Base-by-base conservation (phyloP, 768 basidiomycete species). In the Boletellus ananas region DNA sequence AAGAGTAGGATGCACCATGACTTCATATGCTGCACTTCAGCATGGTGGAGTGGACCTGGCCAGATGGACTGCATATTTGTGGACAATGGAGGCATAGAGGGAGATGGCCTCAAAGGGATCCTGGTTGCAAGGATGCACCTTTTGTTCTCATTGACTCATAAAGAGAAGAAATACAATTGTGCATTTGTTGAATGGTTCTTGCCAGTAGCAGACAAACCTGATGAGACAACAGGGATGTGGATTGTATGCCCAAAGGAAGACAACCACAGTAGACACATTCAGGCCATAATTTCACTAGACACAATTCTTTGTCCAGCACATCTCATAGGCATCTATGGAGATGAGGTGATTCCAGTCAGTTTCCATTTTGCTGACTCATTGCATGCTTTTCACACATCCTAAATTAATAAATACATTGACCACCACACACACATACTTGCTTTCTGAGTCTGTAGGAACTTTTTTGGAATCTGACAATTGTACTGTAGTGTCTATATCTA, bases 401-500 rank as follows among this genome's bases (percentile, higher is more conserved):
- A 66, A 53, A 54, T 71, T 0, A 72, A 69, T 36, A 68, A 61
- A 34, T 70, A 58, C 39, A 59, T 57, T 20, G 68, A 71, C 42
- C 58, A 70, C 38, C 70, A 71, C 40, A 17, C 36, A 23, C 23
- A 23, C 5, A 23, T 5, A 23, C 23, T 23, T 23, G 23, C 23
- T 23, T 23, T 23, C 5, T 23, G 23, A 23, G 5, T 23, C 23
- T 23, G 23, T 23, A 7, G 34, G 17, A 7, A 17, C 34, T 35
- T n/a, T 5, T 35, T 35, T 35, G 34, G 34, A 6, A 5, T 35
- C n/a, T 16, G 14, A 16, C n/a, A 16, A 23, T 23, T 23, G 5
- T n/a, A 35, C 34, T 35, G 34, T 35, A 35, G 5, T 35, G 4
- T 35, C 34, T 35, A 16, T 35, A 35, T 35, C 34, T 35, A 17